phyloP scores from a whole-genome alignment of 352 stramenopile genomes.

The Aphanomyces euteiches region DNA sequence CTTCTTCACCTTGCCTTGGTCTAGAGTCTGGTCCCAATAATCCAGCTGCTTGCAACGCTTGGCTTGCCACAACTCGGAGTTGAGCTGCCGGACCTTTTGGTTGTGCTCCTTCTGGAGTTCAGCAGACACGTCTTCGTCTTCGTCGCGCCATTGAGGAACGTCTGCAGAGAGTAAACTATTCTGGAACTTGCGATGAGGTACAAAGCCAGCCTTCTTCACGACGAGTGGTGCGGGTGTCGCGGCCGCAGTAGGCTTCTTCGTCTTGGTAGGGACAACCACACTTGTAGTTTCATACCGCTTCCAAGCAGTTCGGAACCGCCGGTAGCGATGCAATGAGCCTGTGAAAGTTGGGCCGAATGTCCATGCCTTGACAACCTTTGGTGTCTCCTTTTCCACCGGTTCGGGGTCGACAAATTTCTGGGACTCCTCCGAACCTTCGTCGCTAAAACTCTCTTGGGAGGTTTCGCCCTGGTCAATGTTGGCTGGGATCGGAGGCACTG shows the following conservation, averaged over 20 bases:
- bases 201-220: constrained; percentile 46
- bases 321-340: not conserved
- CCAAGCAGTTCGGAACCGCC: constrained; percentile 11
- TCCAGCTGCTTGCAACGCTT: constrained; percentile 62
- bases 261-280: not conserved
- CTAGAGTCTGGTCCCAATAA: constrained; percentile 73
- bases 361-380: not conserved
- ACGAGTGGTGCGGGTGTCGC: constrained; percentile 59
- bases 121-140: constrained; percentile 35
- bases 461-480: constrained; percentile 8
- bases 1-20: constrained; percentile 75
- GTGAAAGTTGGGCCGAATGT: constrained; percentile 17
- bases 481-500: not conserved
- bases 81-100: constrained; percentile 60
- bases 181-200: constrained; percentile 3
- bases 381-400: too few relatives aligned
- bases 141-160: constrained; percentile 59
- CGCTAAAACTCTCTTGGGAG: constrained; percentile 26
- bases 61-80: constrained; percentile 69
- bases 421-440: not conserved
- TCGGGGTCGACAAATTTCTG: not conserved
- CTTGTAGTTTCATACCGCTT: not conserved
- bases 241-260: constrained; percentile 32
- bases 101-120: constrained; percentile 55
- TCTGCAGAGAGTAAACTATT: constrained; percentile 52